Conservation (phyloP, 2,329 filamentous ascomycete genomes). For the Thermoascus crustaceus region DNA sequence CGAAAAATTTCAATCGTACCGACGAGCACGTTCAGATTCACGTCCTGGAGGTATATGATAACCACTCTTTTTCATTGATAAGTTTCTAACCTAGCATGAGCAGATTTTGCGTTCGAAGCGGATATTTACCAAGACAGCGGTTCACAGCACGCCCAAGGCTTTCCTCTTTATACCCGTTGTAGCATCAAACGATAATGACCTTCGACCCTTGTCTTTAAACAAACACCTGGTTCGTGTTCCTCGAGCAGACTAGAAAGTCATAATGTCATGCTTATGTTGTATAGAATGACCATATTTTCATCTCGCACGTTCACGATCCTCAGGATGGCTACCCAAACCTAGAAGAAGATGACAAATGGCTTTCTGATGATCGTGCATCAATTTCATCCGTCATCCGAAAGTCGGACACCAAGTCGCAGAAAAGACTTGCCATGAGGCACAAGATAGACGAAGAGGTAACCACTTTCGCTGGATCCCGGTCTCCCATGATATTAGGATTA, state of each 20-base stretch:
- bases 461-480: neutral
- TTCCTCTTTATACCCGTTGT: conserved; percentile 78
- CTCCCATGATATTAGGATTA: conserved; percentile 18
- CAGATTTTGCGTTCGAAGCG: conserved; percentile 72
- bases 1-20: conserved; percentile 67
- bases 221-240: conserved; percentile 31
- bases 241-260: neutral
- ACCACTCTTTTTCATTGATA: neutral
- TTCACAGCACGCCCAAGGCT: conserved; percentile 64
- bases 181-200: conserved; percentile 22
- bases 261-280: conserved; percentile 5
- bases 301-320: conserved; percentile 75
- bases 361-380: conserved; percentile 27
- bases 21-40: conserved; percentile 76
- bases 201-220: conserved; percentile 25
- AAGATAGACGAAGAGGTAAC: conserved; percentile 18
- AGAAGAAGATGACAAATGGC: conserved; percentile 49
- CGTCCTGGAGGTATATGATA: conserved; percentile 46
- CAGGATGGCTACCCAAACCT: conserved; percentile 66
- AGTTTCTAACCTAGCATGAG: conserved; percentile 29
- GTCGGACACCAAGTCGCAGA: conserved; percentile 12
- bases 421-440: conserved; percentile 7
- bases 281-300: conserved; percentile 72
- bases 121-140: conserved; percentile 65
- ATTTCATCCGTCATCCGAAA: conserved; percentile 31